These are phyloP conservation scores for Umbilicus rupestris DNA, from an alignment of 164 flowering plant species.

Conservation along the genomic window DNA sequence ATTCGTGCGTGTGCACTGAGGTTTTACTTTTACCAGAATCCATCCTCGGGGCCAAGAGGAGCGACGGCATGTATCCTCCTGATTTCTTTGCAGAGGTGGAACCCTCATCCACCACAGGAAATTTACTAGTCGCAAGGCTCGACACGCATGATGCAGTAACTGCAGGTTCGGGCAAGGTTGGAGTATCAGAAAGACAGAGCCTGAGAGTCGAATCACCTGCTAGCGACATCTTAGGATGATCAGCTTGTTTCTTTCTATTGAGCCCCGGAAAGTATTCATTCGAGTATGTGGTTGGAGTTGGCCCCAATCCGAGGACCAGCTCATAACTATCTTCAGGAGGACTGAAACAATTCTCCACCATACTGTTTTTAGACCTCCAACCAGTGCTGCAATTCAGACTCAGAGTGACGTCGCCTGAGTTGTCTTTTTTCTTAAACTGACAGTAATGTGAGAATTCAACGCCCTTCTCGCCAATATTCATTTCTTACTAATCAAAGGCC, in stretches of 20 bases:
- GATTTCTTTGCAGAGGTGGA: slow-evolving; percentile 82
- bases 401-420: slow-evolving; percentile 47
- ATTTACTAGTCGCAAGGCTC: slow-evolving; percentile 14
- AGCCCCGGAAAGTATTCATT: slow-evolving; percentile 22
- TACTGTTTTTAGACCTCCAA: slow-evolving; percentile 16
- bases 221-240: slow-evolving; percentile 19
- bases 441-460: slow-evolving; percentile 19
- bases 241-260: slow-evolving; percentile 23
- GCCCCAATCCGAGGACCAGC: slow-evolving; percentile 82
- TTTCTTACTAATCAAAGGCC: slow-evolving; percentile 10
- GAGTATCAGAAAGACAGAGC: slow-evolving; percentile 51
- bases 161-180: slow-evolving; percentile 26
- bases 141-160: slow-evolving; percentile 10
- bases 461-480: slow-evolving; percentile 38
- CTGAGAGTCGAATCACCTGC: slow-evolving; percentile 47
- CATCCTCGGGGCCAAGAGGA: slow-evolving; percentile 60
- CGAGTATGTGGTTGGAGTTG: slow-evolving; percentile 43
- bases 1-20: slow-evolving; percentile 18
- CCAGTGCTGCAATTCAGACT: slow-evolving; percentile 42
- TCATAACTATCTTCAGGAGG: slow-evolving; percentile 62
- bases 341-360: slow-evolving; percentile 11
- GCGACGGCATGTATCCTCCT: slow-evolving; percentile 83
- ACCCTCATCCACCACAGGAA: slow-evolving; percentile 69
- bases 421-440: slow-evolving; percentile 25
- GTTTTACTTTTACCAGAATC: slow-evolving; percentile 18